Conservation (phyloP, 306 rosid genomes). For the Quercus berberidifolia region DNA sequence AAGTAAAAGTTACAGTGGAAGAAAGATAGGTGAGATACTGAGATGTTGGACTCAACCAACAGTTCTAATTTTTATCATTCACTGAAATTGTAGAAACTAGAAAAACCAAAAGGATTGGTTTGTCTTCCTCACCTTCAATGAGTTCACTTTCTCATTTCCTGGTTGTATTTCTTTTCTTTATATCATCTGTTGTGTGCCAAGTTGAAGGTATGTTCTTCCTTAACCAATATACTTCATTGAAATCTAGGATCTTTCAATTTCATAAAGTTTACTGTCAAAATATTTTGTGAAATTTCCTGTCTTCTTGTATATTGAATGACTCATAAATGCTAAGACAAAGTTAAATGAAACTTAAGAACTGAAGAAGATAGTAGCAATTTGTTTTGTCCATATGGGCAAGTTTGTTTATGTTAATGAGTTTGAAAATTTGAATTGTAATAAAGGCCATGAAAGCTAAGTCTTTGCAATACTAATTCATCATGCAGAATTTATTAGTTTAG, state of each 20-base stretch:
- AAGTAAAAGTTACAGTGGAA: slow-evolving; percentile 30
- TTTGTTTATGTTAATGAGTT: not conserved
- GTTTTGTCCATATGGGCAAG: not conserved
- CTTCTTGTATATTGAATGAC: not conserved
- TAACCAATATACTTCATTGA: not conserved
- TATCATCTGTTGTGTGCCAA: slow-evolving; percentile 54
- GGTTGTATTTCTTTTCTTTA: slow-evolving; percentile 33
- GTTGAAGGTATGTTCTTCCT: slow-evolving; percentile 61
- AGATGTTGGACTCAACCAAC: slow-evolving; percentile 33
- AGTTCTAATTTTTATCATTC: slow-evolving; percentile 20
- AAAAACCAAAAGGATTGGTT: slow-evolving; percentile 17
- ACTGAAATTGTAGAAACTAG: slow-evolving; percentile 19
- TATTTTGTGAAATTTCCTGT: not conserved
- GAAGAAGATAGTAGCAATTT: not conserved
- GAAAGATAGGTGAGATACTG: slow-evolving; percentile 21
- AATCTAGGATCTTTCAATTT: not conserved
- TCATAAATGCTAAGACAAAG: not conserved
- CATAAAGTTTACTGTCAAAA: not conserved
- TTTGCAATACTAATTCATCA: slow-evolving; percentile 9
- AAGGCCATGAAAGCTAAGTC: slow-evolving; percentile 13
- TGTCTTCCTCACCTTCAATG: slow-evolving; percentile 53
- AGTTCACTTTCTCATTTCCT: slow-evolving; percentile 38
- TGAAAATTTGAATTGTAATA: not conserved
- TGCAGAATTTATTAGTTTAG: slow-evolving; percentile 86
- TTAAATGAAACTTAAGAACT: not conserved